These are phyloP conservation scores for Jackrogersella multiformis DNA, from an alignment of 495 filamentous ascomycete genomes.

Conservation along the genomic window DNA sequence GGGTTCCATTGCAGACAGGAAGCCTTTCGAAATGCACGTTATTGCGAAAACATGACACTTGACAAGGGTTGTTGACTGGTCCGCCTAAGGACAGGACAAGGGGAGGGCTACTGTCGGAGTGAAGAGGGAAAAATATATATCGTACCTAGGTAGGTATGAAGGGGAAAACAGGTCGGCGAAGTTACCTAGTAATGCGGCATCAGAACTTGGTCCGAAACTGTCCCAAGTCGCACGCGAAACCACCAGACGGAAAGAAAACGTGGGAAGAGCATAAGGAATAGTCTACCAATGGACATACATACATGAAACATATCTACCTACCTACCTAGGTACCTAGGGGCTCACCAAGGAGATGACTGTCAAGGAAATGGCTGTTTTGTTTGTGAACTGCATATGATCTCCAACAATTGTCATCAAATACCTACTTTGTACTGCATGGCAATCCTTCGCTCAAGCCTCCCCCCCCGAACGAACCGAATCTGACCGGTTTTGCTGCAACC, in stretches of 20 bases:
- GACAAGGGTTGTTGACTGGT: constrained; percentile 33
- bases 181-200: constrained; percentile 33
- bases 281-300: constrained; percentile 21
- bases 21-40: constrained; percentile 31
- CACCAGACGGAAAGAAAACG: constrained; percentile 14
- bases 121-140: constrained; percentile 10
- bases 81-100: constrained; percentile 26
- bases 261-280: constrained; percentile 21
- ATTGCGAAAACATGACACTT: constrained; percentile 38
- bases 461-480: constrained; percentile 17
- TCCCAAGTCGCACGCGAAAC: constrained; percentile 32
- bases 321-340: no score
- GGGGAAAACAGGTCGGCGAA: constrained; percentile 20
- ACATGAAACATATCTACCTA: constrained; percentile 31
- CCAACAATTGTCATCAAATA: not conserved
- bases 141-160: not conserved
- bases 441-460: constrained; percentile 8
- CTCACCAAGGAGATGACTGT: no score
- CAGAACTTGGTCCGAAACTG: constrained; percentile 38
- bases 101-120: constrained; percentile 41
- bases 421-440: constrained; percentile 5
- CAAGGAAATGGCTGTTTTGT: not conserved
- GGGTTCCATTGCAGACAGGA: constrained; percentile 38
- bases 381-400: not conserved
- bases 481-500: constrained; percentile 21